Evolutionary conservation across 345 rosid genomes (phyloP).

Genomic region (Raphanus sativus): DNA sequence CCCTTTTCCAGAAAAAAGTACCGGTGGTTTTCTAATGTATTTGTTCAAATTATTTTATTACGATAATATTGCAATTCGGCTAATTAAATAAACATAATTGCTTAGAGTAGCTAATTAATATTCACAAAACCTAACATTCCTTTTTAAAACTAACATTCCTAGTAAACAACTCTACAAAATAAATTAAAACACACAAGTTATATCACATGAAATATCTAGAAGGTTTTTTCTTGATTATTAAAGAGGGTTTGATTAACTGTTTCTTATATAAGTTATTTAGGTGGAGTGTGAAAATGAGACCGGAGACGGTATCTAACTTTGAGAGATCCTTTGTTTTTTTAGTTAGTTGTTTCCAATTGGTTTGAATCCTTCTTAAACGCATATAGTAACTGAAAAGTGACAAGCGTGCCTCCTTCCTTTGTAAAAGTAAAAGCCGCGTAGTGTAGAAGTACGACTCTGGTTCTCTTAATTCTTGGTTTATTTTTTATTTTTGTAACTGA

Average conservation of each 20-base stretch:
- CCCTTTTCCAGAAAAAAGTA: too few relatives aligned
- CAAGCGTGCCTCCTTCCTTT: not conserved
- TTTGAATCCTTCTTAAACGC: not conserved
- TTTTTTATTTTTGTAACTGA: too few relatives aligned
- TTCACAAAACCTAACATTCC: not conserved
- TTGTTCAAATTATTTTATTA: not conserved
- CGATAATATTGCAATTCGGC: not conserved
- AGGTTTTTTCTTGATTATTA: slow-evolving; percentile 6
- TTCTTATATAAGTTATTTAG: not conserved
- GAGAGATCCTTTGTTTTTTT: not conserved
- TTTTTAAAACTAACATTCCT: too few relatives aligned
- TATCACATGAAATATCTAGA: slow-evolving; percentile 18
- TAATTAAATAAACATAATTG: not conserved
- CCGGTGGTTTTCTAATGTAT: too few relatives aligned
- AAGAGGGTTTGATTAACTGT: slow-evolving; percentile 1
- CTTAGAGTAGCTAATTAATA: not conserved
- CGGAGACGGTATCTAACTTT: slow-evolving; percentile 26
- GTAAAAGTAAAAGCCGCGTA: not conserved
- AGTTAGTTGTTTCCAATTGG: not conserved
- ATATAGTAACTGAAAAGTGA: slow-evolving; percentile 16
- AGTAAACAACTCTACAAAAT: not conserved
- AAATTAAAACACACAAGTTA: not conserved
- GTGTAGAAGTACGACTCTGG: slow-evolving; percentile 31
- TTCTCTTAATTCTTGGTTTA: not conserved
- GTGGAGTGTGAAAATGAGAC: slow-evolving; percentile 36